phyloP scores from a whole-genome alignment of 2,329 filamentous ascomycete species.

The Aspergillus ochraceus region DNA sequence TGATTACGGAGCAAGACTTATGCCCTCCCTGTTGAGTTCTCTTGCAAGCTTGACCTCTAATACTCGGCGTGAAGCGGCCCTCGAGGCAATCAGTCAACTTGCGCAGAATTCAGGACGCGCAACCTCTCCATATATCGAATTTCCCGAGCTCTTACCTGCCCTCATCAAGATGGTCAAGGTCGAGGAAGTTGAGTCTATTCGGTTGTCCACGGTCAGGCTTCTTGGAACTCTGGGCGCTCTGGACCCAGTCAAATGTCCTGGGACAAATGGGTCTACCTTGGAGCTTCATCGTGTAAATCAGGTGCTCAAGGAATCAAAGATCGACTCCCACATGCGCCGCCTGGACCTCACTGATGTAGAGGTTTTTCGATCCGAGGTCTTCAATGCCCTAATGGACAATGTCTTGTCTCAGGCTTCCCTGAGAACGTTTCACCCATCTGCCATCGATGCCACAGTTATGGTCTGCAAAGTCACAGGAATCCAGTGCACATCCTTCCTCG shows the following conservation, averaged over 20 bases:
- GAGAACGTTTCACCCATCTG: slow-evolving; percentile 84
- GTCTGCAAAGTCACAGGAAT: slow-evolving; percentile 96
- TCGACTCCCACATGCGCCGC: slow-evolving; percentile 96
- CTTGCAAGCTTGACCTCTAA: slow-evolving; percentile 92
- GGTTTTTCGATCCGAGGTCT: slow-evolving; percentile 97
- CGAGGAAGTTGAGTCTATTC: slow-evolving; percentile 79
- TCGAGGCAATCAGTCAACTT: slow-evolving; percentile 86
- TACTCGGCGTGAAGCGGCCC: slow-evolving; percentile 83
- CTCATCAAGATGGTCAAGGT: slow-evolving; percentile 92
- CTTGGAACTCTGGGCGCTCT: slow-evolving; percentile 93
- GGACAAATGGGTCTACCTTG: slow-evolving; percentile 84
- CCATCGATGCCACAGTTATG: slow-evolving; percentile 97
- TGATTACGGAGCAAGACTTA: slow-evolving; percentile 83
- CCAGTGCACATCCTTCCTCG: slow-evolving; percentile 92
- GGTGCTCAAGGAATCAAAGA: slow-evolving; percentile 74
- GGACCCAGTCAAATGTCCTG: slow-evolving; percentile 92
- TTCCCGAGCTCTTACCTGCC: slow-evolving; percentile 88
- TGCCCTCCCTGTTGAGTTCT: slow-evolving; percentile 92
- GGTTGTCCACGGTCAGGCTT: slow-evolving; percentile 93
- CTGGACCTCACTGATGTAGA: slow-evolving; percentile 95
- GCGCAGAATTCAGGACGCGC: slow-evolving; percentile 97
- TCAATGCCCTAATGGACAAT: slow-evolving; percentile 82
- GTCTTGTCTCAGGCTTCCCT: slow-evolving; percentile 90
- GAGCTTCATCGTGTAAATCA: slow-evolving; percentile 73
- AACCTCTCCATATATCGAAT: slow-evolving; percentile 91